phyloP scores from a whole-genome alignment of 306 rosid species.

The Cucurbita maxima region DNA sequence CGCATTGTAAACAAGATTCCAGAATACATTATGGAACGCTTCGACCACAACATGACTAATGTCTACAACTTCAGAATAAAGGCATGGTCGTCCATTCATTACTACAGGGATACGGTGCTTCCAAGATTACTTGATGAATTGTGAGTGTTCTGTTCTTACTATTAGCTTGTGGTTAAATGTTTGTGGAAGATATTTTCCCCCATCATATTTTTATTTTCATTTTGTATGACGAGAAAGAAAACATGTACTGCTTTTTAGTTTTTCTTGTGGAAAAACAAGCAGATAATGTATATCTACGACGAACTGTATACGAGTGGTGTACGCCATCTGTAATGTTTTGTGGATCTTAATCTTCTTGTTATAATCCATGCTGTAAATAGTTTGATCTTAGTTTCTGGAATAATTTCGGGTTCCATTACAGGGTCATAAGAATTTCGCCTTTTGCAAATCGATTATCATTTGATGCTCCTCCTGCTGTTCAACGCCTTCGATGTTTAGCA shows the following conservation, averaged over 20 bases:
- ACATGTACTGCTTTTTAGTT: background rate
- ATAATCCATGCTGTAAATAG: background rate
- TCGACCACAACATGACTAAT: conserved; percentile 79
- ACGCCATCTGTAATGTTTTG: background rate
- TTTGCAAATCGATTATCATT: conserved; percentile 89
- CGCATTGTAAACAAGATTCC: conserved; percentile 75
- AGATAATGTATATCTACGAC: background rate
- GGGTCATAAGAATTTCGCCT: conserved; percentile 94
- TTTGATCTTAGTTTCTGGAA: background rate
- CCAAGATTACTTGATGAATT: conserved; percentile 89
- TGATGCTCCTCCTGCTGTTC: conserved; percentile 90
- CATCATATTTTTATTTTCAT: background rate
- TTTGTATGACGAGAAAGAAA: background rate
- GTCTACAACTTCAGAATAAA: conserved; percentile 94
- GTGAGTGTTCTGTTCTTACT: conserved; percentile 41
- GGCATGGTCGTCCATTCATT: conserved; percentile 80
- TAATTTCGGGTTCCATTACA: conserved; percentile 13
- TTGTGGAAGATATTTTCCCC: background rate
- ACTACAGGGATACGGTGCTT: conserved; percentile 68
- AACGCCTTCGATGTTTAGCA: conserved; percentile 86
- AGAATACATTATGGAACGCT: conserved; percentile 80
- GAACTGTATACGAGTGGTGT: background rate
- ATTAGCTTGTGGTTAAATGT: background rate
- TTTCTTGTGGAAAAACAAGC: background rate
- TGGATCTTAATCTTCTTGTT: background rate